phyloP scores from a whole-genome alignment of 2,329 filamentous ascomycete species.

The Pleurostoma richardsiae region DNA sequence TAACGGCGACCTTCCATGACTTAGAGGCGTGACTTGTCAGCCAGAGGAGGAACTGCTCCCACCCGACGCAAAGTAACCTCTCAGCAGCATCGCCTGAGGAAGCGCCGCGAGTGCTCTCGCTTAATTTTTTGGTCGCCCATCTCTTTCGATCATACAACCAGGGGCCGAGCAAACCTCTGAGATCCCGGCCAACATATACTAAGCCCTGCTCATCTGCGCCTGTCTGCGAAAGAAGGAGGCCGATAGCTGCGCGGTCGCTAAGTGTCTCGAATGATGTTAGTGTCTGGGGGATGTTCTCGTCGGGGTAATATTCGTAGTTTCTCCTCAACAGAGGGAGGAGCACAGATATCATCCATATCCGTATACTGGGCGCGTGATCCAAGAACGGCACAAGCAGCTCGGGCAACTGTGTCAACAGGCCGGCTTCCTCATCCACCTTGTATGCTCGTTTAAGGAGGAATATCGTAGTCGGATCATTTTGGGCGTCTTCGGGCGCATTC shows the following conservation, averaged over 20 bases:
- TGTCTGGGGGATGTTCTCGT: conserved; percentile 40
- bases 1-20: conserved; percentile 58
- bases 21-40: conserved; percentile 53
- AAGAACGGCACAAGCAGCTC: conserved; percentile 66
- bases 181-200: conserved; percentile 51
- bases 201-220: conserved; percentile 32
- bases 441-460: conserved; percentile 67
- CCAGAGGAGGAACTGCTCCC: conserved; percentile 68
- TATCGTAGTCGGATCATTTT: conserved; percentile 49
- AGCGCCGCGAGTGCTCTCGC: conserved; percentile 14
- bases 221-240: conserved; percentile 56
- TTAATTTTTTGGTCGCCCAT: conserved; percentile 36
- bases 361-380: conserved; percentile 52
- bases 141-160: conserved; percentile 66
- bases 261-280: conserved; percentile 61
- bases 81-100: conserved; percentile 12
- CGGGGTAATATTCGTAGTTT: conserved; percentile 64
- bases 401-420: conserved; percentile 64
- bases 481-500: conserved; percentile 38
- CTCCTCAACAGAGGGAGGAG: conserved; percentile 65
- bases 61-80: conserved; percentile 47
- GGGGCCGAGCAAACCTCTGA: conserved; percentile 64
- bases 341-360: conserved; percentile 64
- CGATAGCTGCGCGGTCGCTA: conserved; percentile 52
- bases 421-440: conserved; percentile 66